A percentile compares a stretch with the other conserved stretches of the same genome.
Conservation (phyloP, 148 eudicot genomes). For the Amaranthus hypochondriacus region DNA sequence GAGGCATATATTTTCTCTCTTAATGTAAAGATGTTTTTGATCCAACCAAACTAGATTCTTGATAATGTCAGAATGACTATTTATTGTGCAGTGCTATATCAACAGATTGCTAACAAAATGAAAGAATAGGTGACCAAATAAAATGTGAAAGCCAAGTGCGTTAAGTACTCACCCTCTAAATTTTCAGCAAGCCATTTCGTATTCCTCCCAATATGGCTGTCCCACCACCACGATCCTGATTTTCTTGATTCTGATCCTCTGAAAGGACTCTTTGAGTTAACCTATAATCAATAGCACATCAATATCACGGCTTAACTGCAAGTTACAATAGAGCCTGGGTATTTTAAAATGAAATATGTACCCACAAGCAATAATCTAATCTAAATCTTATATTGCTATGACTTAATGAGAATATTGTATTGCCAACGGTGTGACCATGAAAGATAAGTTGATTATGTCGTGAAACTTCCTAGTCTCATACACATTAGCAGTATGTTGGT, state of each 20-base stretch:
- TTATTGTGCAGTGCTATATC: neutral
- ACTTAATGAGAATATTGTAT: neutral
- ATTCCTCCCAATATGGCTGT: constrained; percentile 70
- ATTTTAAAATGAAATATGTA: neutral
- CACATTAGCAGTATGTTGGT: neutral
- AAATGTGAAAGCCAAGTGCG: constrained; percentile 10
- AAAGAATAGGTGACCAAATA: neutral
- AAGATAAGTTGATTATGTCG: neutral
- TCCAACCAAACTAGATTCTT: neutral
- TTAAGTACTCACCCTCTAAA: constrained; percentile 57
- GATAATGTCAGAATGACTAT: neutral
- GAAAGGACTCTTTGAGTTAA: constrained; percentile 16
- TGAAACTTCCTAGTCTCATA: neutral
- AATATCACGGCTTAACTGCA: neutral
- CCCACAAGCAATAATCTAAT: neutral
- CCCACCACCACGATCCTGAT: constrained; percentile 88
- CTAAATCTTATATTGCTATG: neutral
- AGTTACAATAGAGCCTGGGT: neutral
- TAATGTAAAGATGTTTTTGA: neutral
- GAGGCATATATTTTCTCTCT: neutral
- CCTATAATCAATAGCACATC: constrained; percentile 18
- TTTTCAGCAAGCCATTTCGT: constrained; percentile 76
- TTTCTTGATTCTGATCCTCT: constrained; percentile 31
- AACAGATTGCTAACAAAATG: neutral
- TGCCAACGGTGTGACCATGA: too few species aligned